A percentile compares a stretch with the other conserved stretches of the same genome.
Evolutionary conservation across 1,284 basidiomycete genomes (phyloP).

Genomic region (Leucoagaricus sp.): DNA sequence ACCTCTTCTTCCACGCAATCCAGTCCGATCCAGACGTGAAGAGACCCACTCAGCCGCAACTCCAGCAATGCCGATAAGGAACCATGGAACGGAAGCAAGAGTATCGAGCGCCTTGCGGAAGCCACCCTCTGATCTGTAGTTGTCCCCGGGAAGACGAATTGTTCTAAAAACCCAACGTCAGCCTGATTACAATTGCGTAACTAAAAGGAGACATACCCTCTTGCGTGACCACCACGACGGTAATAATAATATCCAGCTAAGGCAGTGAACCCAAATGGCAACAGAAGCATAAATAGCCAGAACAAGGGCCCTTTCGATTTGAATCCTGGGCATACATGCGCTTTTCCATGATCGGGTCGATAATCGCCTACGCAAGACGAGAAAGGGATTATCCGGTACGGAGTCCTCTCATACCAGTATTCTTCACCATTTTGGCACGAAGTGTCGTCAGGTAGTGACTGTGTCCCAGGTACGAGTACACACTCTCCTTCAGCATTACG

Average conservation of each 20-base stretch:
- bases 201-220: slow-evolving; percentile 60
- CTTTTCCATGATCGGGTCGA: slow-evolving; percentile 69
- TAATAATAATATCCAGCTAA: slow-evolving; percentile 82
- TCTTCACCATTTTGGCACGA: slow-evolving; percentile 65
- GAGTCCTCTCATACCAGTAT: slow-evolving; percentile 90
- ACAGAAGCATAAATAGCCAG: slow-evolving; percentile 77
- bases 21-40: slow-evolving; percentile 44
- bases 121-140: slow-evolving; percentile 30
- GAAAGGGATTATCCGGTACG: slow-evolving; percentile 87
- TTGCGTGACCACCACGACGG: slow-evolving; percentile 61
- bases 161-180: slow-evolving; percentile 43
- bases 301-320: slow-evolving; percentile 72
- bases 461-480: slow-evolving; percentile 70
- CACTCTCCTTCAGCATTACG: slow-evolving; percentile 72
- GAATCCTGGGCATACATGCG: slow-evolving; percentile 81
- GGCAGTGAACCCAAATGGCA: slow-evolving; percentile 76
- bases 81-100: slow-evolving; percentile 85
- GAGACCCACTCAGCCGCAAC: slow-evolving; percentile 71
- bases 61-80: slow-evolving; percentile 74
- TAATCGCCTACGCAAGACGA: slow-evolving; percentile 81
- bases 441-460: slow-evolving; percentile 58
- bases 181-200: slow-evolving; percentile 15
- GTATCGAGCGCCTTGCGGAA: slow-evolving; percentile 50
- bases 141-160: slow-evolving; percentile 72
- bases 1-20: slow-evolving; percentile 57